A percentile compares a stretch with the other conserved stretches of the same genome.
These are phyloP conservation scores for Aspergillus quadricinctus DNA, from an alignment of 2,329 filamentous ascomycete genomes.

Conservation along the genomic window DNA sequence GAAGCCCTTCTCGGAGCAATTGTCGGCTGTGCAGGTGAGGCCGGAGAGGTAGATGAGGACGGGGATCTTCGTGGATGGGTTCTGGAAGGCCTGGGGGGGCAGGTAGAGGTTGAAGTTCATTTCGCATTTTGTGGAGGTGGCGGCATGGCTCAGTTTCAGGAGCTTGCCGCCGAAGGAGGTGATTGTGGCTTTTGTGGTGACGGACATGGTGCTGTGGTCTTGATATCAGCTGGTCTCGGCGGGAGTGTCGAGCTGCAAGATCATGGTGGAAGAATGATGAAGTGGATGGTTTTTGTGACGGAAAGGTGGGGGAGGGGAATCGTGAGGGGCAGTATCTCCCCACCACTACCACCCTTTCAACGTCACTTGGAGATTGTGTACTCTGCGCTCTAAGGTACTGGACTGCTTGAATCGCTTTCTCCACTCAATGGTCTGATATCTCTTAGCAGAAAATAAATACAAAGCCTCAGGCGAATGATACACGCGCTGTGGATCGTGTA, in stretches of 20 bases:
- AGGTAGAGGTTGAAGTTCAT: constrained; percentile 95
- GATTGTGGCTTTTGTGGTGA: constrained; percentile 86
- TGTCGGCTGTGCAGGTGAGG: constrained; percentile 88
- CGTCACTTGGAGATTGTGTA: background rate
- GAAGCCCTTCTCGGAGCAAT: constrained; percentile 74
- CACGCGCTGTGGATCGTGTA: background rate
- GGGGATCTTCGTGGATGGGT: constrained; percentile 61
- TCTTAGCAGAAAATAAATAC: background rate
- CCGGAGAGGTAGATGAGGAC: constrained; percentile 91
- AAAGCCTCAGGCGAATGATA: too few species aligned
- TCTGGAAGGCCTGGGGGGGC: constrained; percentile 62
- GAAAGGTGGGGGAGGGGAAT: constrained; percentile 22
- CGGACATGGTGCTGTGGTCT: constrained; percentile 57
- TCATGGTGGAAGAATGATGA: background rate
- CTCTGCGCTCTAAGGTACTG: background rate
- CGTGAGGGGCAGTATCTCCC: background rate
- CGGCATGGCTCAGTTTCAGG: constrained; percentile 85
- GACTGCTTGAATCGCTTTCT: background rate
- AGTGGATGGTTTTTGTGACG: constrained; percentile 7
- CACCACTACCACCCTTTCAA: background rate
- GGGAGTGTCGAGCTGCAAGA: background rate
- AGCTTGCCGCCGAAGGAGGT: constrained; percentile 90
- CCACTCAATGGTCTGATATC: background rate
- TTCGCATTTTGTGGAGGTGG: constrained; percentile 71
- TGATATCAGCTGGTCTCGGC: background rate